These are phyloP conservation scores for Pseudozyma sp. DNA, from an alignment of 1,284 basidiomycete species.

Conservation along the genomic window DNA sequence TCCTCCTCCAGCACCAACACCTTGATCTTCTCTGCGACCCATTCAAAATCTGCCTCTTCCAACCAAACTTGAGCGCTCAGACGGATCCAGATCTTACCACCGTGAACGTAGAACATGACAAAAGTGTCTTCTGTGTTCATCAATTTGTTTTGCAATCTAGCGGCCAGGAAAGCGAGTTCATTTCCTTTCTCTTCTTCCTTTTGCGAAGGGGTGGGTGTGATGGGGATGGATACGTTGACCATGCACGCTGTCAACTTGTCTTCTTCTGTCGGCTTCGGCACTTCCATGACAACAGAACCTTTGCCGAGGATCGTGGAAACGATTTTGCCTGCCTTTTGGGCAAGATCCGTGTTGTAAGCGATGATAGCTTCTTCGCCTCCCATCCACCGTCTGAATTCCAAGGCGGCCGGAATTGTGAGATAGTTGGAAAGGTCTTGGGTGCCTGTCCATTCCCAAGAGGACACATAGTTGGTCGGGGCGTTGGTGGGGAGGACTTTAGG, in stretches of 20 bases:
- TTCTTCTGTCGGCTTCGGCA: background rate
- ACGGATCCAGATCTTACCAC: slow-evolving; percentile 50
- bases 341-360: slow-evolving; percentile 80
- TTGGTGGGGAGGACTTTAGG: slow-evolving; percentile 19
- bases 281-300: slow-evolving; percentile 25
- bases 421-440: slow-evolving; percentile 48
- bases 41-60: slow-evolving; percentile 49
- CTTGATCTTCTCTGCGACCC: slow-evolving; percentile 27
- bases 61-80: slow-evolving; percentile 56
- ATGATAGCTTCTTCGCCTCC: slow-evolving; percentile 86
- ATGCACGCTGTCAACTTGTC: slow-evolving; percentile 41
- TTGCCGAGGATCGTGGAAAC: slow-evolving; percentile 74
- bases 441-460: slow-evolving; percentile 50
- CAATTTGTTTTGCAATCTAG: slow-evolving; percentile 23
- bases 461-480: slow-evolving; percentile 26
- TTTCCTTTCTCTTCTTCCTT: background rate
- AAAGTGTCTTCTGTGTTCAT: slow-evolving; percentile 29
- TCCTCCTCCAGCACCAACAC: slow-evolving; percentile 22
- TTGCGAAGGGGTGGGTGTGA: slow-evolving; percentile 3
- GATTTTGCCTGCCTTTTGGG: slow-evolving; percentile 77
- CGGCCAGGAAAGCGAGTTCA: slow-evolving; percentile 8
- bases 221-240: slow-evolving; percentile 46
- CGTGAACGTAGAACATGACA: slow-evolving; percentile 42
- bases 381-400: slow-evolving; percentile 82
- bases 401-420: slow-evolving; percentile 71